These are phyloP conservation scores for Aspergillus tanneri DNA, from an alignment of 2,329 filamentous ascomycete genomes.

Conservation along the genomic window DNA sequence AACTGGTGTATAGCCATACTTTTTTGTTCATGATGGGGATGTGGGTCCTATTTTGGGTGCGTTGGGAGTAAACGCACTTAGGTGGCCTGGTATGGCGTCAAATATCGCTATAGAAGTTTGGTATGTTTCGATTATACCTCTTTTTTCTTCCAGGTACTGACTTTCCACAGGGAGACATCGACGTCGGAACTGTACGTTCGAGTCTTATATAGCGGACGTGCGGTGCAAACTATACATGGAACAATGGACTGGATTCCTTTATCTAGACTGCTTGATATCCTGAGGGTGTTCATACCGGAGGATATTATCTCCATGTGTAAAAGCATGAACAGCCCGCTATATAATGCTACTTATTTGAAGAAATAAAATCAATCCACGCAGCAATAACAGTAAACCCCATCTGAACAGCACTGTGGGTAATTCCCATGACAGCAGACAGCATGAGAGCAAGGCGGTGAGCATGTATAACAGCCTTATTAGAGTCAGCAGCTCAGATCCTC, in stretches of 20 bases:
- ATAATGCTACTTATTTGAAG: background rate
- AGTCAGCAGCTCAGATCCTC: background rate
- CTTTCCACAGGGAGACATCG: constrained; percentile 23
- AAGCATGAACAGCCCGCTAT: background rate
- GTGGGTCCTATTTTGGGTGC: constrained; percentile 38
- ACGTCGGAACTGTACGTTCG: constrained; percentile 23
- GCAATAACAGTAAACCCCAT: constrained; percentile 14
- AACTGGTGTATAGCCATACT: constrained; percentile 34
- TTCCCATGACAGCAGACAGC: constrained; percentile 15
- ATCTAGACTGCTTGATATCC: constrained; percentile 25
- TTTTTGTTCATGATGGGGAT: constrained; percentile 43
- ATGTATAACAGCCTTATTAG: constrained; percentile 14
- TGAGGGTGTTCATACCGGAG: constrained; percentile 27
- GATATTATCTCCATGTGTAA: constrained; percentile 30
- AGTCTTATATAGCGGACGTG: constrained; percentile 33
- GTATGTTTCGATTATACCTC: constrained; percentile 20
- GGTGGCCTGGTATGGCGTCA: constrained; percentile 43
- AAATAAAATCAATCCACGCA: constrained; percentile 8
- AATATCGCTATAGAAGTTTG: constrained; percentile 43
- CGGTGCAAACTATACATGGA: constrained; percentile 31
- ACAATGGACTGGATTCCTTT: constrained; percentile 32
- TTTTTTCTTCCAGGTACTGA: background rate
- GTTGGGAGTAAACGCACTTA: constrained; percentile 35
- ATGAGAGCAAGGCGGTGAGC: constrained; percentile 11
- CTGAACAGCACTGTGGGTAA: constrained; percentile 16